phyloP scores from a whole-genome alignment of 2,329 filamentous ascomycete genomes.

The Trichoderma sp. region DNA sequence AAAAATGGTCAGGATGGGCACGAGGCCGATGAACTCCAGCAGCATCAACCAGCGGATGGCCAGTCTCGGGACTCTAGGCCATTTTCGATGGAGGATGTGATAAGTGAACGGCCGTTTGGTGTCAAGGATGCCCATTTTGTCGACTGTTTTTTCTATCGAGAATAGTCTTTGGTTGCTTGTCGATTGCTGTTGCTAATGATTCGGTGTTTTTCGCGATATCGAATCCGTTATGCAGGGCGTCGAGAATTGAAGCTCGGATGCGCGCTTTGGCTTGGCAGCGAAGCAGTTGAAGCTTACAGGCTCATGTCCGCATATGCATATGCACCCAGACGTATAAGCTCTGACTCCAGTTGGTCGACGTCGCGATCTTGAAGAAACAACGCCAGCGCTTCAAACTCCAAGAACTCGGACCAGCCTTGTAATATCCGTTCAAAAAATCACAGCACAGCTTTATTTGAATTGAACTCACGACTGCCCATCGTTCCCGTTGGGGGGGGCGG shows the following conservation, averaged over 20 bases:
- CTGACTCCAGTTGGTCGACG: background rate
- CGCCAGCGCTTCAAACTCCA: background rate
- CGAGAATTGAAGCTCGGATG: background rate
- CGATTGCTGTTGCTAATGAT: background rate
- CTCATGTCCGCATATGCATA: conserved; percentile 10
- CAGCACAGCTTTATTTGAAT: background rate
- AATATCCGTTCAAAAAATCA: background rate
- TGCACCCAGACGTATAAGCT: background rate
- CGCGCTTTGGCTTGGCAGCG: background rate
- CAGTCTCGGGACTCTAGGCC: conserved; percentile 49
- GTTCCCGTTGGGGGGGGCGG: background rate
- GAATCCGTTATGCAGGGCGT: background rate
- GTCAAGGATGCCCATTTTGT: conserved; percentile 7
- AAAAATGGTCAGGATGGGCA: conserved; percentile 67
- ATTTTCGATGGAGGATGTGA: conserved; percentile 57
- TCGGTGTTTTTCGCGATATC: background rate
- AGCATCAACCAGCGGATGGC: conserved; percentile 62
- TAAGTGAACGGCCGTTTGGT: conserved; percentile 34
- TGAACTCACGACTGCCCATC: background rate
- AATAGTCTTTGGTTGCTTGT: background rate
- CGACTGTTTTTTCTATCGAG: background rate
- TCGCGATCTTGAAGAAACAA: background rate
- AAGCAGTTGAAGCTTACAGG: background rate
- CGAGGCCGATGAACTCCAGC: conserved; percentile 62
- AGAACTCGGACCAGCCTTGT: background rate